Percentiles rank a stretch among this genome's conserved stretches.
Conservation (phyloP, 441 rosid genomes). For the Mallotus japonicus region DNA sequence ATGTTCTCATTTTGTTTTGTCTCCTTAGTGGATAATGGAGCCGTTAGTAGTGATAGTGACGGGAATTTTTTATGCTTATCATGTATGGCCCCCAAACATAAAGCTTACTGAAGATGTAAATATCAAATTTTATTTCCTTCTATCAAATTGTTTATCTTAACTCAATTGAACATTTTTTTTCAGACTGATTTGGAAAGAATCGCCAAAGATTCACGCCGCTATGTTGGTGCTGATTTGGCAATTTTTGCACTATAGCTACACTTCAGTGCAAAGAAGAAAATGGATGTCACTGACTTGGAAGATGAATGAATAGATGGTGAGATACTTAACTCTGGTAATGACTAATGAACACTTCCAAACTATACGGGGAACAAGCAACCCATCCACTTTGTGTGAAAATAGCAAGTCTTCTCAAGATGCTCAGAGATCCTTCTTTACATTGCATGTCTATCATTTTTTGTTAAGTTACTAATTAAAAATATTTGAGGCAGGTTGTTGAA, state of each 20-base stretch:
- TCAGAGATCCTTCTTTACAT: neutral
- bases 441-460: neutral
- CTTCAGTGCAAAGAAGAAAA: conserved; percentile 67
- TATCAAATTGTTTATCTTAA: neutral
- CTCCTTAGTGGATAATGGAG: no score
- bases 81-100: no score
- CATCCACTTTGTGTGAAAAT: conserved; percentile 66
- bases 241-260: conserved; percentile 67
- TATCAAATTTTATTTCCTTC: no score
- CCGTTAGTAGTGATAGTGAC: no score
- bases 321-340: conserved; percentile 63
- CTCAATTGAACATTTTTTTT: neutral
- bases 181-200: conserved; percentile 60
- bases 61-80: no score
- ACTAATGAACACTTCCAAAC: conserved; percentile 64
- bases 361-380: conserved; percentile 66
- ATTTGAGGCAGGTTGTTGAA: conserved; percentile 52
- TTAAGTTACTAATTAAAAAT: neutral
- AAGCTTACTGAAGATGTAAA: no score
- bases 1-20: no score
- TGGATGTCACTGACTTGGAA: conserved; percentile 71
- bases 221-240: conserved; percentile 70
- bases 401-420: conserved; percentile 31
- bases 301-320: conserved; percentile 69
- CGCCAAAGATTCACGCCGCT: conserved; percentile 60